Evolutionary conservation across 371 early-diverging fungal genomes (phyloP), one percentile per base, ranked within the genome.

Genomic region (Apophysomyces ossiformis): DNA sequence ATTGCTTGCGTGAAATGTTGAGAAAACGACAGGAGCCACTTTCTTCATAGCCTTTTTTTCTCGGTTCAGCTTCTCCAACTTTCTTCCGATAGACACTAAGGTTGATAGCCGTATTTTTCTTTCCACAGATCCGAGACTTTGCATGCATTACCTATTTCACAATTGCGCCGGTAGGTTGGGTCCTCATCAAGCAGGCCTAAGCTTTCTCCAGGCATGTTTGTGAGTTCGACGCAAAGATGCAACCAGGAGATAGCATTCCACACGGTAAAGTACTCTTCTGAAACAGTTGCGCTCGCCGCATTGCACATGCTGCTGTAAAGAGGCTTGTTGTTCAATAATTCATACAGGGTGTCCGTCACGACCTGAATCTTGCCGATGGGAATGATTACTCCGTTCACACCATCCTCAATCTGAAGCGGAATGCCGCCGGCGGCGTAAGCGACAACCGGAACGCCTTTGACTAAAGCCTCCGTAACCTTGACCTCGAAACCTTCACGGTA

Each of bases 401-500:
- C 85, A 47, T 88, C 66, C 46, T 73, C 67, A 58, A 95, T 88
- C 74, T 95, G 96, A 58, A 90, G 87, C 16, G 95, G 94, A 50
- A 95, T 93, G 45, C 96, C 96, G 56, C 95, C 95, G 7, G 89
- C 83, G 37, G 61, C 15, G 16, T 87, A 91, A 6, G 89, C 90
- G 58, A 93, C 70, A 2, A 90, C 88, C 5, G 91, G 91, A 6
- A 87, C 72, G 43, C 83, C 81, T 70, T 95, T 94, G 37, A 84
- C 74, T 21, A 94, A 78, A 4, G 92, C 87, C 65, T 95, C 96
- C 4, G 95, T 94, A n/a, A 95, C 92, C 76, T 95, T 95, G 81
- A 95, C 88, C 75, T 95, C 95, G 57, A 93, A 94, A 12, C 95
- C 95, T 81, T 95, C 95, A 47, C 93, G 85, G 45, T 88, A 87